Evolutionary conservation across 2,329 filamentous ascomycete species (phyloP).

Genomic region (Uncinocarpus reesii): DNA sequence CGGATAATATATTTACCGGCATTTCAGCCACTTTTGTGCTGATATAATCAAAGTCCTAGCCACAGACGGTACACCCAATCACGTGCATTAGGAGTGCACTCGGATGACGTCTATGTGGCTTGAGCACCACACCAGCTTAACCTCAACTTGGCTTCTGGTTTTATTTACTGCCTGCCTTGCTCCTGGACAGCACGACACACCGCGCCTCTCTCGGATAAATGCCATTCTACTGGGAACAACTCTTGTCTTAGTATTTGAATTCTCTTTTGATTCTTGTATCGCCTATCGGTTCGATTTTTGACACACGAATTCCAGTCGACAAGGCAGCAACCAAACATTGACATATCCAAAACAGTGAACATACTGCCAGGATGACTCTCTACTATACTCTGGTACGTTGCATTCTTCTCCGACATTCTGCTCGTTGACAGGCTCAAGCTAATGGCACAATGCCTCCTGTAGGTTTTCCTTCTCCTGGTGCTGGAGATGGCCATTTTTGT

Average conservation of each 20-base stretch:
- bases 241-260: neutral
- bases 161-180: neutral
- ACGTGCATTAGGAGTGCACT: neutral
- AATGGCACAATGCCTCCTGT: conserved; percentile 5
- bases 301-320: neutral
- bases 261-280: neutral
- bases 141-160: conserved; percentile 1
- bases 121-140: neutral
- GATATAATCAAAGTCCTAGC: too few species aligned
- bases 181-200: neutral
- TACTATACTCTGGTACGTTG: conserved; percentile 55
- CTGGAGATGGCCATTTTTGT: conserved; percentile 43
- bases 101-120: conserved; percentile 11
- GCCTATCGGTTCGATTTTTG: too few species aligned
- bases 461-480: conserved; percentile 43
- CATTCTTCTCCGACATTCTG: neutral
- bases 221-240: neutral
- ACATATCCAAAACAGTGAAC: neutral
- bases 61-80: neutral
- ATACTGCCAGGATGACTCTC: conserved; percentile 47
- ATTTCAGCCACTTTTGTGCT: too few species aligned
- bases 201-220: neutral
- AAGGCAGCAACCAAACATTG: conserved; percentile 2
- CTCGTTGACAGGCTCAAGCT: neutral
- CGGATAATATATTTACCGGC: too few species aligned